Evolutionary conservation across 2,329 filamentous ascomycete species (phyloP).

Genomic region (Exophiala dermatitidis): DNA sequence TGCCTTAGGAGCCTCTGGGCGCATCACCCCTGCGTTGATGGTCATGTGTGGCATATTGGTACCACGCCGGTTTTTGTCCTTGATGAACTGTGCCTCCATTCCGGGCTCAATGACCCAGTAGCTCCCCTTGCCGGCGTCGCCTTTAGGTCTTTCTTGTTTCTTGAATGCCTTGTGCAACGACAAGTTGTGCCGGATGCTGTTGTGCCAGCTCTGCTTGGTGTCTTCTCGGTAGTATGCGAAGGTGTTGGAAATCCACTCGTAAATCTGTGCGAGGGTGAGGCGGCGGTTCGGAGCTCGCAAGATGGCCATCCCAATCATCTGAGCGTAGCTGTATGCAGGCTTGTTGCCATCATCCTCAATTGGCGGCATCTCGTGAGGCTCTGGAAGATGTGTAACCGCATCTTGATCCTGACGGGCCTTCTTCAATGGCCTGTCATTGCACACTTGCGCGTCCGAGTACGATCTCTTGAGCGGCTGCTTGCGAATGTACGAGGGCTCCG

Average conservation of each 20-base stretch:
- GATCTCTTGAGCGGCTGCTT: conserved; percentile 49
- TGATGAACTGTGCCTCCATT: conserved; percentile 81
- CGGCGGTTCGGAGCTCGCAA: conserved; percentile 74
- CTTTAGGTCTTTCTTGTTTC: conserved; percentile 92
- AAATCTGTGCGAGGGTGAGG: conserved; percentile 88
- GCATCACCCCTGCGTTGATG: conserved; percentile 32
- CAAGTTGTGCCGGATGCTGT: conserved; percentile 96
- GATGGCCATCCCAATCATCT: conserved; percentile 94
- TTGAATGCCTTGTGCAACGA: conserved; percentile 95
- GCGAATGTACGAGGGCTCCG: conserved; percentile 40
- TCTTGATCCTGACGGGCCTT: conserved; percentile 56
- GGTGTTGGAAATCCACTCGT: conserved; percentile 98
- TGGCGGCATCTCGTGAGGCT: conserved; percentile 69
- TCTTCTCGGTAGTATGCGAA: conserved; percentile 84
- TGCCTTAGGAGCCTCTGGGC: conserved; percentile 18
- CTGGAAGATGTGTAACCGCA: conserved; percentile 50
- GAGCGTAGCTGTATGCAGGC: conserved; percentile 86
- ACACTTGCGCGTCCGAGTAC: conserved; percentile 64
- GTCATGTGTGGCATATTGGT: conserved; percentile 36
- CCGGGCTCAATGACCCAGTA: conserved; percentile 94
- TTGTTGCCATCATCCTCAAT: conserved; percentile 83
- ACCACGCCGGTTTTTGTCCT: conserved; percentile 58
- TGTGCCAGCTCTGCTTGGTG: conserved; percentile 75
- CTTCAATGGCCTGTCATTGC: conserved; percentile 64
- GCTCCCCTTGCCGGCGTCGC: conserved; percentile 94